Percentiles rank a stretch among this genome's conserved stretches.
Evolutionary conservation across 148 eudicot species (phyloP).

Genomic region (Heliosperma pusillum): DNA sequence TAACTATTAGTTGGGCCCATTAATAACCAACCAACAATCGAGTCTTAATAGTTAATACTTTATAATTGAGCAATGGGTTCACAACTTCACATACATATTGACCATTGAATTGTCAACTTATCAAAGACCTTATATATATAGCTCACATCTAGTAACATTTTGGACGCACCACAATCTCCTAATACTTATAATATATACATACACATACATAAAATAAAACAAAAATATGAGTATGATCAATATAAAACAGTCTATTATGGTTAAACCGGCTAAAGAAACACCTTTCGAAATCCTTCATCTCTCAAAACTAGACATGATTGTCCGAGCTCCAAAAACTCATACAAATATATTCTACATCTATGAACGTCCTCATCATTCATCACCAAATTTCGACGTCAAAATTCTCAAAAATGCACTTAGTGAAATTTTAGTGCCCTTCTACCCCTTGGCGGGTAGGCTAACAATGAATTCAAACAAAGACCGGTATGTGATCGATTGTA

Average conservation of each 20-base stretch:
- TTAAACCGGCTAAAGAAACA: background rate
- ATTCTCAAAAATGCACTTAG: constrained; percentile 17
- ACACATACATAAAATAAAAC: background rate
- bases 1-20: too few species aligned
- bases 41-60: too few species aligned
- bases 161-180: background rate
- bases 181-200: too few species aligned
- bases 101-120: too few species aligned
- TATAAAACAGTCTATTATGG: constrained; percentile 8
- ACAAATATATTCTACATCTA: constrained; percentile 9
- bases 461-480: background rate
- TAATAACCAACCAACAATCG: too few species aligned
- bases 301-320: constrained; percentile 12
- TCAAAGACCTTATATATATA: background rate
- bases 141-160: background rate
- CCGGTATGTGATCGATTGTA: constrained; percentile 8
- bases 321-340: constrained; percentile 4
- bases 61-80: too few species aligned
- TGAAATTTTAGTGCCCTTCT: constrained; percentile 16
- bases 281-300: background rate
- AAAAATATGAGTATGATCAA: background rate
- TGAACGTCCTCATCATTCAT: background rate
- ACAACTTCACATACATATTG: too few species aligned
- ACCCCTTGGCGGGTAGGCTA: constrained; percentile 18
- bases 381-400: background rate